phyloP scores from a whole-genome alignment of 768 basidiomycete species.

The Lentinula aciculospora region DNA sequence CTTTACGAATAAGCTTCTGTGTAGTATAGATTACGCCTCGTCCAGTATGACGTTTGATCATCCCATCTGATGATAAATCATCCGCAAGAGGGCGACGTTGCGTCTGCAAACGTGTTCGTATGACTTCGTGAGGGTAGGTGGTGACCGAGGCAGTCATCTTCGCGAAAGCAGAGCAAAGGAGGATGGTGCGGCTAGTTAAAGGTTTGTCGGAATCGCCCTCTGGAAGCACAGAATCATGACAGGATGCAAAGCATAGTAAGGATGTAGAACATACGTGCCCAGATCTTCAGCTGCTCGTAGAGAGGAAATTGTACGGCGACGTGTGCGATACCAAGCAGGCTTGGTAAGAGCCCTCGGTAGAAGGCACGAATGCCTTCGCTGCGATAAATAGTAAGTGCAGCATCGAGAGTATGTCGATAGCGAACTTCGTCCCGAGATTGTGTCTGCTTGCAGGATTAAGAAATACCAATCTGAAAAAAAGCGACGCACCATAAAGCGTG shows the following conservation, averaged over 20 bases:
- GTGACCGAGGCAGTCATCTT: constrained; percentile 96
- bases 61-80: constrained; percentile 54
- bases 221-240: not conserved
- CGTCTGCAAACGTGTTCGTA: constrained; percentile 96
- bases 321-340: constrained; percentile 86
- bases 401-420: constrained; percentile 89
- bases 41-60: constrained; percentile 48
- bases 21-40: constrained; percentile 74
- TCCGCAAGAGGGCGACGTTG: constrained; percentile 60
- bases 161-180: constrained; percentile 85
- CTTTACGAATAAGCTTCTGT: constrained; percentile 65
- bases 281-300: constrained; percentile 87
- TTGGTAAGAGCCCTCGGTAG: constrained; percentile 93
- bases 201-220: constrained; percentile 41
- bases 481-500: constrained; percentile 86
- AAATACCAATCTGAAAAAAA: constrained; percentile 8
- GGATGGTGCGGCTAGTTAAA: constrained; percentile 61
- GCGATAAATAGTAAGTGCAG: constrained; percentile 83
- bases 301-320: constrained; percentile 97
- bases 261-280: constrained; percentile 61
- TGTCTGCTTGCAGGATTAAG: constrained; percentile 46
- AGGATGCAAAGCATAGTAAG: constrained; percentile 9
- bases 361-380: constrained; percentile 85
- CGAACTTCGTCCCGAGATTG: constrained; percentile 73
- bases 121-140: constrained; percentile 97